Evolutionary conservation across 495 filamentous ascomycete genomes (phyloP).

Genomic region (Penicillium simplicissimum): DNA sequence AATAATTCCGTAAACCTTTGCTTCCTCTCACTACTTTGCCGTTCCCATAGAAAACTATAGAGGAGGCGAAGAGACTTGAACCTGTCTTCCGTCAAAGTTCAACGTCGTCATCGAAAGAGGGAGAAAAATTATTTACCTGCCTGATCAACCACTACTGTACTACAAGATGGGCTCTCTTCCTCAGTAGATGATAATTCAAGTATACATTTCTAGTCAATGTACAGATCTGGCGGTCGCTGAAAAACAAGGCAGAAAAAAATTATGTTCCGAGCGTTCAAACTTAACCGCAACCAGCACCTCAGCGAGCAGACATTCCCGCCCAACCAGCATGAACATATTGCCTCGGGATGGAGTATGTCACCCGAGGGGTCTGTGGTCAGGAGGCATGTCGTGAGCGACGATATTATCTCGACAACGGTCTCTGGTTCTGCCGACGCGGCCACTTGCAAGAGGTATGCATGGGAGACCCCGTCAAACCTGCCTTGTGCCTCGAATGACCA

Average conservation of each 20-base stretch:
- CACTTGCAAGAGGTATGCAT: constrained; percentile 60
- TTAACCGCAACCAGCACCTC: constrained; percentile 6
- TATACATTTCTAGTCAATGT: not conserved
- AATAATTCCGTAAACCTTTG: constrained; percentile 35
- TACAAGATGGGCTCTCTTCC: not conserved
- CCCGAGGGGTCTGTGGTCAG: constrained; percentile 59
- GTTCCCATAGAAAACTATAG: not conserved
- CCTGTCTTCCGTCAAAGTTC: not conserved
- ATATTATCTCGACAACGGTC: constrained; percentile 65
- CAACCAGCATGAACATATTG: constrained; percentile 39
- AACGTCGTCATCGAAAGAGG: not conserved
- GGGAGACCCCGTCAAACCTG: not conserved
- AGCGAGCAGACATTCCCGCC: constrained; percentile 13
- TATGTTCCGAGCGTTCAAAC: constrained; percentile 4
- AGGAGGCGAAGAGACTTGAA: not conserved
- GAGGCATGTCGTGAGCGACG: constrained; percentile 63
- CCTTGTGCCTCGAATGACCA: constrained; percentile 2
- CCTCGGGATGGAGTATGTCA: constrained; percentile 55
- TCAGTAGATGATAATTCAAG: not conserved
- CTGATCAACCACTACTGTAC: not conserved
- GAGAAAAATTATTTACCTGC: not conserved
- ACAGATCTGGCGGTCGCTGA: constrained; percentile 14
- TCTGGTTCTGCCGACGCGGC: constrained; percentile 65
- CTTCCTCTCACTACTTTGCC: not conserved
- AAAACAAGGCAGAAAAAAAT: constrained; percentile 13